A percentile compares a stretch with the other conserved stretches of the same genome.
Evolutionary conservation across 2,329 filamentous ascomycete genomes (phyloP).

Genomic region (Cordyceps farinosa): DNA sequence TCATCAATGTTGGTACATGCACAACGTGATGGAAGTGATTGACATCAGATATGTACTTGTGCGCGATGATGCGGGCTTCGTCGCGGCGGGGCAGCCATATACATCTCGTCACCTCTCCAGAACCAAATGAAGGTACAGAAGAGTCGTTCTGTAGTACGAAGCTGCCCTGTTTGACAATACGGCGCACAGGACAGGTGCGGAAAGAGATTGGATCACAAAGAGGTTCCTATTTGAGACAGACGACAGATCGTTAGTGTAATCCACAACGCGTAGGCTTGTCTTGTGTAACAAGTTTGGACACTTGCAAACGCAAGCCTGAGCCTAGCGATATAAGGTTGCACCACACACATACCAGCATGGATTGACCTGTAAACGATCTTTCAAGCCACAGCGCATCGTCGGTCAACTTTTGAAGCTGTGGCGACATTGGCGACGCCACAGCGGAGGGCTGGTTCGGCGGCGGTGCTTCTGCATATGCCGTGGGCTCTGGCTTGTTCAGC

Average conservation of each 20-base stretch:
- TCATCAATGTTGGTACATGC: conserved; percentile 28
- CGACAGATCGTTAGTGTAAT: neutral
- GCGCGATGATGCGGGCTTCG: conserved; percentile 29
- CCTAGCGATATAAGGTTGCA: neutral
- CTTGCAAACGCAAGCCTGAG: neutral
- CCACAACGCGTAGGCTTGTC: neutral
- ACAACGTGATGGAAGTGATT: conserved; percentile 33
- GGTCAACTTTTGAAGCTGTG: conserved; percentile 31
- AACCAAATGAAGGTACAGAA: conserved; percentile 23
- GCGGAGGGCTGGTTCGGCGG: conserved; percentile 15
- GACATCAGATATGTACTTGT: conserved; percentile 30
- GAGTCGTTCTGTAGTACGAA: conserved; percentile 30
- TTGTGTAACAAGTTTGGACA: neutral
- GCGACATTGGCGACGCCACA: conserved; percentile 24
- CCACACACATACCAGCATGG: conserved; percentile 27
- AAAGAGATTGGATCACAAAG: conserved; percentile 32
- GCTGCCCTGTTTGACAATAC: conserved; percentile 31
- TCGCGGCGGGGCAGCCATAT: conserved; percentile 34
- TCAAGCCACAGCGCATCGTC: conserved; percentile 35
- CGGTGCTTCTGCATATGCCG: conserved; percentile 1
- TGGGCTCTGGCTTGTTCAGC: conserved; percentile 12
- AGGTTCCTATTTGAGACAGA: conserved; percentile 25
- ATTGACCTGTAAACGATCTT: conserved; percentile 29
- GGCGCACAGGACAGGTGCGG: conserved; percentile 31
- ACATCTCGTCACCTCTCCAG: conserved; percentile 30